A percentile compares a stretch with the other conserved stretches of the same genome.
phyloP scores from a whole-genome alignment of 1,284 basidiomycete genomes.

The Porogramme epimiltina region DNA sequence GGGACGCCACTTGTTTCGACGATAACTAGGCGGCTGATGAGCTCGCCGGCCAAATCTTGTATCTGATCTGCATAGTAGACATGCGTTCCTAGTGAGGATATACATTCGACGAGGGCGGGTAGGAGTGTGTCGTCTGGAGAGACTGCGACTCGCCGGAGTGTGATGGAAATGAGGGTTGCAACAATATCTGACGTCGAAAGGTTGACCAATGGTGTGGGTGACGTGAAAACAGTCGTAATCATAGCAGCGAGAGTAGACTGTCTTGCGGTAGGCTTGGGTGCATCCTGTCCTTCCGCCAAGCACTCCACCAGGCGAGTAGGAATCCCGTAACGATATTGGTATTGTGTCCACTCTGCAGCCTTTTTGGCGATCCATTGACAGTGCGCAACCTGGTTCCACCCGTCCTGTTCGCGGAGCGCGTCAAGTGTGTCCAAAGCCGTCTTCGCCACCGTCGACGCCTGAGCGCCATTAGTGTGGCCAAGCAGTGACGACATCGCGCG shows the following conservation, averaged over 20 bases:
- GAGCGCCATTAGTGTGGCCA: slow-evolving; percentile 76
- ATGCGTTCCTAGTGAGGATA: slow-evolving; percentile 85
- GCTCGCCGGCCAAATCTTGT: slow-evolving; percentile 88
- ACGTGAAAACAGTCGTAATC: slow-evolving; percentile 84
- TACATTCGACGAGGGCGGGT: slow-evolving; percentile 74
- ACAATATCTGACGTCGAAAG: slow-evolving; percentile 90
- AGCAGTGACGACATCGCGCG: slow-evolving; percentile 76
- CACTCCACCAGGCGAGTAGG: slow-evolving; percentile 86
- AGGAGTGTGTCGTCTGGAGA: slow-evolving; percentile 72
- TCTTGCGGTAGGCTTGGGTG: slow-evolving; percentile 49
- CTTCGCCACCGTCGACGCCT: slow-evolving; percentile 75
- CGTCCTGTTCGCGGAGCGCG: slow-evolving; percentile 60
- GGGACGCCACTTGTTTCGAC: slow-evolving; percentile 70
- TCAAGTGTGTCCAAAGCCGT: slow-evolving; percentile 69
- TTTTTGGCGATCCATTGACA: slow-evolving; percentile 84
- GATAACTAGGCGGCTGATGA: slow-evolving; percentile 74
- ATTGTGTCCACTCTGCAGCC: slow-evolving; percentile 82
- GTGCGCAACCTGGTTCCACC: slow-evolving; percentile 77
- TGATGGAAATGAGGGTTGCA: slow-evolving; percentile 73
- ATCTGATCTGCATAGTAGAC: slow-evolving; percentile 98
- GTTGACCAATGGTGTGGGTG: slow-evolving; percentile 84
- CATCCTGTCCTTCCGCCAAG: slow-evolving; percentile 71
- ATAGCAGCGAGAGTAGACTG: slow-evolving; percentile 79
- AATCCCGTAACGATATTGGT: slow-evolving; percentile 91
- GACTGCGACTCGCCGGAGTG: slow-evolving; percentile 71